phyloP scores from a whole-genome alignment of 192 early-diverging fungal genomes.

The Gorgonomyces haynaldii region DNA sequence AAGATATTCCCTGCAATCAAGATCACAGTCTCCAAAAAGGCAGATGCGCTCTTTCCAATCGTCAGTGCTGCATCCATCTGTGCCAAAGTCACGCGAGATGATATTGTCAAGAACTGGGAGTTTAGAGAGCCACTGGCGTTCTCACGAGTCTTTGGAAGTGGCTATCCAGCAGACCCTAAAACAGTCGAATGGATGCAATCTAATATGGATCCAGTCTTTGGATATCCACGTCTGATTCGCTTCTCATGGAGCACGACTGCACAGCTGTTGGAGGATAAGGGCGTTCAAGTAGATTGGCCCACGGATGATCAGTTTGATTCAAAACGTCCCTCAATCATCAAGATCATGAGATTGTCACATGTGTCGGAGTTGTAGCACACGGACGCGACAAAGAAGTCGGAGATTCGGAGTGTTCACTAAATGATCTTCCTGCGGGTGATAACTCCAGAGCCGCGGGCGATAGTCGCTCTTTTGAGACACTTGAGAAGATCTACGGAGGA shows the following conservation, averaged over 20 bases:
- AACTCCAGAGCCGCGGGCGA: too few species aligned
- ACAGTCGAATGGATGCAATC: constrained; percentile 75
- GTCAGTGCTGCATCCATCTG: constrained; percentile 93
- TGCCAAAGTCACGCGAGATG: constrained; percentile 84
- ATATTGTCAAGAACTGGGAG: constrained; percentile 48
- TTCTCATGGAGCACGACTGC: constrained; percentile 91
- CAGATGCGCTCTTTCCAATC: constrained; percentile 84
- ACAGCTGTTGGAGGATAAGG: constrained; percentile 55
- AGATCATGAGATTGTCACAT: too few species aligned
- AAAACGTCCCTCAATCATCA: too few species aligned
- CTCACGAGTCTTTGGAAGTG: constrained; percentile 66
- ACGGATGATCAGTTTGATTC: too few species aligned
- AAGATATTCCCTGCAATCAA: constrained; percentile 61
- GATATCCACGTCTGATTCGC: constrained; percentile 78
- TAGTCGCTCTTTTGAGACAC: too few species aligned
- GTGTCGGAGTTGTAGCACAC: too few species aligned
- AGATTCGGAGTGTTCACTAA: too few species aligned
- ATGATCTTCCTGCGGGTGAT: too few species aligned
- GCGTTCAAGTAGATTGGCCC: constrained; percentile 48
- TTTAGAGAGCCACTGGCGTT: constrained; percentile 54
- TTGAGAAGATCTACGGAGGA: too few species aligned
- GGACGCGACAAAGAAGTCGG: too few species aligned
- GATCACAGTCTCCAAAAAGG: constrained; percentile 87
- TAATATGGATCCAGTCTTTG: constrained; percentile 77
- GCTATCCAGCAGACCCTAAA: constrained; percentile 88